Evolutionary conservation across 1,284 basidiomycete species (phyloP).

Genomic region (Melampsora larici-populina): DNA sequence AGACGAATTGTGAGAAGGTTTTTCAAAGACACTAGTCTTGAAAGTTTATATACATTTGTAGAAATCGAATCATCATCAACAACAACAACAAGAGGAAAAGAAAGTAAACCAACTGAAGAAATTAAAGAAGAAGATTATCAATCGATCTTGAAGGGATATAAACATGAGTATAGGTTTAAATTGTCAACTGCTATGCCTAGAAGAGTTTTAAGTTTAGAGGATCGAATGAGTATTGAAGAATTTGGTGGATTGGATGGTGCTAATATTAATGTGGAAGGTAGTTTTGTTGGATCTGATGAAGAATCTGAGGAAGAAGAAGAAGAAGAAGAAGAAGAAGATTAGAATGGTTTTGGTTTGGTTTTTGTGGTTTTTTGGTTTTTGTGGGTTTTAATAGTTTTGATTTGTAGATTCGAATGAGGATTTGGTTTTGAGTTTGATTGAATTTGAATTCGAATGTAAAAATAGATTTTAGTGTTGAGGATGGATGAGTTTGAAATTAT

Average conservation of each 20-base stretch:
- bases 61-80: conserved; percentile 15
- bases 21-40: neutral
- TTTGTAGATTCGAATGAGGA: too few relatives aligned
- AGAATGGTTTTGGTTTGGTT: too few relatives aligned
- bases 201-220: neutral
- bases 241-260: conserved; percentile 38
- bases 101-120: neutral
- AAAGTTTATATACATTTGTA: conserved; percentile 32
- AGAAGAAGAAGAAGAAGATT: conserved; percentile 12
- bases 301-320: conserved; percentile 20
- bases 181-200: conserved; percentile 35
- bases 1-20: conserved; percentile 22
- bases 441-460: too few relatives aligned
- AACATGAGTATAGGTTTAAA: conserved; percentile 25
- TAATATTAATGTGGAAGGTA: conserved; percentile 39
- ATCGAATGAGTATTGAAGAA: neutral
- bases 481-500: too few relatives aligned
- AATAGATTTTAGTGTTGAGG: too few relatives aligned
- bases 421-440: too few relatives aligned
- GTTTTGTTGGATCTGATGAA: neutral
- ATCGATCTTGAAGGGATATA: conserved; percentile 4
- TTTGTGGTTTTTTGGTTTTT: too few relatives aligned
- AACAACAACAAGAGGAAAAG: neutral
- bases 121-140: neutral
- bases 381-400: too few relatives aligned